Conservation (phyloP, 225 moss, liverwort and hornwort genomes). For the Polytrichum formosum region DNA sequence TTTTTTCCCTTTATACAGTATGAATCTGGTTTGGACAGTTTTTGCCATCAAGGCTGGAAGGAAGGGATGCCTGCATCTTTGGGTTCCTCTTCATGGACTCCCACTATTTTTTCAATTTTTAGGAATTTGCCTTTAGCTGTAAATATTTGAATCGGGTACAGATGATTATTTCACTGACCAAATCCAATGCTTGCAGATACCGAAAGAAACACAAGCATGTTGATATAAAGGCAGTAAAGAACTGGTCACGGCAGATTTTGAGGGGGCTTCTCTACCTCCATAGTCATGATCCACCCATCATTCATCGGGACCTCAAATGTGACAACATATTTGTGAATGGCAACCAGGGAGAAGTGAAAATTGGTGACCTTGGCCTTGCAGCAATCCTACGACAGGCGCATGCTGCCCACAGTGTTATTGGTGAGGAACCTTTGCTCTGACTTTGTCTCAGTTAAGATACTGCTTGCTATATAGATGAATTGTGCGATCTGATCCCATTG, state of each 20-base stretch:
- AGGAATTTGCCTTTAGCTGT: not conserved
- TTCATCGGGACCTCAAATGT: slow-evolving; percentile 97
- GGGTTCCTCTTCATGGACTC: too few relatives aligned
- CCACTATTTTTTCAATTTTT: not conserved
- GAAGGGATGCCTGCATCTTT: not conserved
- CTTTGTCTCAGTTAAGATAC: not conserved
- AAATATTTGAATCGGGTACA: not conserved
- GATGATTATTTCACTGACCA: not conserved
- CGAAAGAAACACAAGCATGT: slow-evolving; percentile 96
- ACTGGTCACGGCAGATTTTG: slow-evolving; percentile 96
- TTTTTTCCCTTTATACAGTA: not conserved
- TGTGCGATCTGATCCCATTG: not conserved
- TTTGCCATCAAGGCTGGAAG: not conserved
- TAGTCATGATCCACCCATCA: slow-evolving; percentile 95
- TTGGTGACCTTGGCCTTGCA: slow-evolving; percentile 94
- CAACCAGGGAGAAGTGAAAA: slow-evolving; percentile 98
- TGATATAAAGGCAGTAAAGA: slow-evolving; percentile 95
- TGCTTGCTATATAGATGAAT: too few relatives aligned
- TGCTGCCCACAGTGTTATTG: slow-evolving; percentile 94
- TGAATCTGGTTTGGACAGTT: not conserved
- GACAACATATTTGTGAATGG: slow-evolving; percentile 99
- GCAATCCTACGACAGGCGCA: slow-evolving; percentile 95
- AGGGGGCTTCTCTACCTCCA: slow-evolving; percentile 90
- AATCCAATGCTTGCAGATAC: slow-evolving; percentile 36
- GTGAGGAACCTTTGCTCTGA: slow-evolving; percentile 24